Evolutionary conservation across 768 basidiomycete genomes (phyloP).

Genomic region (Chiua virens): DNA sequence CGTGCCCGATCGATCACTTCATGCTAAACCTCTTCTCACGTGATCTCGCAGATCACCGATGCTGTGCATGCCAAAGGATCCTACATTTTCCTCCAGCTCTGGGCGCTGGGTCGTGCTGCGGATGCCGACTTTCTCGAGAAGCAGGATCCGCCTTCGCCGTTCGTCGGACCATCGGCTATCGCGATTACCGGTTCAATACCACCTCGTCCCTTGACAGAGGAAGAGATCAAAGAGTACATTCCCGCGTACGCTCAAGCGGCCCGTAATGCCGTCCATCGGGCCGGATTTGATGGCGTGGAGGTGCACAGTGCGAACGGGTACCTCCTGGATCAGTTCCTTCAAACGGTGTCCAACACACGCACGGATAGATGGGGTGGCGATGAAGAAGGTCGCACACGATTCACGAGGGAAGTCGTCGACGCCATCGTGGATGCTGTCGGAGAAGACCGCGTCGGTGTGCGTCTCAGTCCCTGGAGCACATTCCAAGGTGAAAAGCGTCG

Average conservation of each 20-base stretch:
- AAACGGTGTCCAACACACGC: conserved; percentile 32
- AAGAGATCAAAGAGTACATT: conserved; percentile 36
- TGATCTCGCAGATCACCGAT: conserved; percentile 44
- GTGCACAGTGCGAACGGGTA: conserved; percentile 45
- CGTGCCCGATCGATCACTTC: no score
- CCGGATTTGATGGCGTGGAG: conserved; percentile 49
- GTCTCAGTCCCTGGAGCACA: conserved; percentile 56
- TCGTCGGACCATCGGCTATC: conserved; percentile 36
- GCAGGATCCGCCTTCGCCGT: conserved; percentile 33
- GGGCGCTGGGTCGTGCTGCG: conserved; percentile 56
- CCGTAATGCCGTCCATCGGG: conserved; percentile 32
- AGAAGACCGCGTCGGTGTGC: conserved; percentile 48
- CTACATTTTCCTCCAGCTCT: conserved; percentile 44
- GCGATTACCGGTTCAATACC: conserved; percentile 13
- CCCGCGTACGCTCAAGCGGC: conserved; percentile 31
- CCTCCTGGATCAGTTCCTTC: conserved; percentile 56
- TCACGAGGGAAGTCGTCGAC: conserved; percentile 45
- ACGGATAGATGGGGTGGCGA: conserved; percentile 70
- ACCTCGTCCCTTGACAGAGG: conserved; percentile 19
- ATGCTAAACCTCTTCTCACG: neutral
- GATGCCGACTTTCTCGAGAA: conserved; percentile 32
- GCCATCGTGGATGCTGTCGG: conserved; percentile 52
- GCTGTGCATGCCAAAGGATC: conserved; percentile 54
- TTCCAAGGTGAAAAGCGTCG: conserved; percentile 35
- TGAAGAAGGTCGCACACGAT: conserved; percentile 47